Conservation (phyloP, 257 asterid genomes). For the Fraxinus americana region DNA sequence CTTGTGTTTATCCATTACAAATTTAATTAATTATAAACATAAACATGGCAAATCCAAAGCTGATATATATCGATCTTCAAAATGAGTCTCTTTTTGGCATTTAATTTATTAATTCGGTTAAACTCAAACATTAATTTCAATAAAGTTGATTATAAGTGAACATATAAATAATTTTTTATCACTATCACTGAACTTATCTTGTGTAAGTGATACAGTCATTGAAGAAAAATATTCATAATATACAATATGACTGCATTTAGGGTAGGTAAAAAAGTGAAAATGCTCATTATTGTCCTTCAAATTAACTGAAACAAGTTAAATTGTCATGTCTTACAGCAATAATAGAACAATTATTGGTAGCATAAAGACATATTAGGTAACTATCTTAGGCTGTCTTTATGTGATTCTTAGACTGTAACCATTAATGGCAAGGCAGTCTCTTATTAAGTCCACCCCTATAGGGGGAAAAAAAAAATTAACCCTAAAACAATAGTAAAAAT, state of each 20-base stretch:
- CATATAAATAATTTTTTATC: neutral
- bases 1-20: slow-evolving; percentile 20
- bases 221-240: neutral
- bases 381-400: slow-evolving; percentile 30
- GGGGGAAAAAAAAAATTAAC: neutral
- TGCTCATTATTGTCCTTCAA: slow-evolving; percentile 26
- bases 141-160: neutral
- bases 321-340: slow-evolving; percentile 19
- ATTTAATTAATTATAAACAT: neutral
- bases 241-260: neutral
- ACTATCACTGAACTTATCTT: neutral
- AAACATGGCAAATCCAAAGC: neutral
- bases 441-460: neutral
- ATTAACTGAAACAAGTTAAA: slow-evolving; percentile 19
- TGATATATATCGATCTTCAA: no score
- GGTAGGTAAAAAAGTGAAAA: slow-evolving; percentile 14
- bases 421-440: neutral
- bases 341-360: slow-evolving; percentile 30
- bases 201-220: neutral
- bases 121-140: no score
- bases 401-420: slow-evolving; percentile 16
- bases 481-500: neutral
- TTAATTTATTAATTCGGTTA: no score
- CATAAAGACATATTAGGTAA: neutral
- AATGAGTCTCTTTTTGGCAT: no score